Evolutionary conservation across 2,329 filamentous ascomycete genomes (phyloP).

Genomic region (Penicillium corylophilum): DNA sequence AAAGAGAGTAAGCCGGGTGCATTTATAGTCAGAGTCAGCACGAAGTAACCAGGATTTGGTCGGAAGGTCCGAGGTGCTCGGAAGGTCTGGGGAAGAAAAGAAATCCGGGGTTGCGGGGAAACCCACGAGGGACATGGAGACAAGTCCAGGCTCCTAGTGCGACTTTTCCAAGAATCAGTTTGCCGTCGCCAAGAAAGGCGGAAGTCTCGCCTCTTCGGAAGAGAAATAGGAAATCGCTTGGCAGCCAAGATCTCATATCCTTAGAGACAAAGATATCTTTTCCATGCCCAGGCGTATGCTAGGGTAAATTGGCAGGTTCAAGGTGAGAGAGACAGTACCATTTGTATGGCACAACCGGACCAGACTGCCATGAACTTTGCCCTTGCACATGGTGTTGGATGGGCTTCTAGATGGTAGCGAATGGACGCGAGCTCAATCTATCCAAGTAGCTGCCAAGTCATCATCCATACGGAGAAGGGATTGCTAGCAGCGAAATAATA

Average conservation of each 20-base stretch:
- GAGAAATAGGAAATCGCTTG: background rate
- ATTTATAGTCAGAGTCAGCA: constrained; percentile 4
- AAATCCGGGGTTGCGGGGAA: constrained; percentile 8
- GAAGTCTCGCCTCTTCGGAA: background rate
- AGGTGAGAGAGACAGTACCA: background rate
- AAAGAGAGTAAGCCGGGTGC: background rate
- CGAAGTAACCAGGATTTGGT: background rate
- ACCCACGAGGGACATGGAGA: background rate
- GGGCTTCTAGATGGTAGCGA: background rate
- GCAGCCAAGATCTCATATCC: background rate
- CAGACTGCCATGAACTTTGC: background rate
- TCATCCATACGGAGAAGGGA: background rate
- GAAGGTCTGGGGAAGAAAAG: background rate
- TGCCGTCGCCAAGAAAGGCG: constrained; percentile 12
- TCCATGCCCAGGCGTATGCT: background rate
- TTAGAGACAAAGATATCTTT: background rate
- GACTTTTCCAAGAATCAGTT: background rate
- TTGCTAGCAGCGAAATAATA: background rate
- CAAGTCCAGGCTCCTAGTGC: background rate
- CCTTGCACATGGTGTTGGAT: background rate
- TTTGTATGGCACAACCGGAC: background rate
- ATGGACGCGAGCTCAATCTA: background rate
- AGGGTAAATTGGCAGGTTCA: background rate
- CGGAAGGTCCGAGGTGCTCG: background rate
- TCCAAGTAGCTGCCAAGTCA: background rate